A percentile compares a stretch with the other conserved stretches of the same genome.
Evolutionary conservation across 768 basidiomycete genomes (phyloP).

Genomic region (Suillus hirtellus): DNA sequence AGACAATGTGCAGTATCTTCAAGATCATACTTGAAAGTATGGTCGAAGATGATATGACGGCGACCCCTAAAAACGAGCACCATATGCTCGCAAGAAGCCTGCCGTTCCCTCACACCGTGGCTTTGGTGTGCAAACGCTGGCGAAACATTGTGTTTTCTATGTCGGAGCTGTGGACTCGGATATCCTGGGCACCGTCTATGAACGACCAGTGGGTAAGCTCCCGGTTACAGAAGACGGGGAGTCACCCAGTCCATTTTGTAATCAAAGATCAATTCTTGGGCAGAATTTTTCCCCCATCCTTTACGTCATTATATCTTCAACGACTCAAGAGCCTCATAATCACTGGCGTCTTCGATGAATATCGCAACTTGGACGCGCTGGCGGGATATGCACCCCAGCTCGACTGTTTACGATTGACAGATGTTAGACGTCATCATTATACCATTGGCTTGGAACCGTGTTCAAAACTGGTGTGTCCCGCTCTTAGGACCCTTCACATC

Average conservation of each 20-base stretch:
- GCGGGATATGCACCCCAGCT: background rate
- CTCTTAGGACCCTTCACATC: background rate
- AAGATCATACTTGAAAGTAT: background rate
- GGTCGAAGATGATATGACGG: background rate
- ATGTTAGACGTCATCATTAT: no score
- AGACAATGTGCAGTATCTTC: background rate
- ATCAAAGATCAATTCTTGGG: no score
- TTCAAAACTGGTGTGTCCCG: background rate
- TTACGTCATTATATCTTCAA: background rate
- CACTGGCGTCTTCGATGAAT: no score
- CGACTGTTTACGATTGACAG: background rate
- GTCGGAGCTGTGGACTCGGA: background rate
- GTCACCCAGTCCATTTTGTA: background rate
- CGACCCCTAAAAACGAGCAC: background rate
- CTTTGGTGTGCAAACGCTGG: background rate
- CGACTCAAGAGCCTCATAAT: slow-evolving; percentile 1
- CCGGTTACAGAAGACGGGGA: background rate
- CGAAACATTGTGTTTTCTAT: background rate
- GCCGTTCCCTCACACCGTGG: background rate
- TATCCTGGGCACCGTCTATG: background rate
- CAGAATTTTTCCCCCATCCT: background rate
- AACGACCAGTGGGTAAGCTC: background rate
- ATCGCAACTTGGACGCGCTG: background rate
- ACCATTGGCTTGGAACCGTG: background rate
- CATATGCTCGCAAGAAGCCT: background rate